Conservation (phyloP, 805 yeast species). For the Priceomyces melissophilus region DNA sequence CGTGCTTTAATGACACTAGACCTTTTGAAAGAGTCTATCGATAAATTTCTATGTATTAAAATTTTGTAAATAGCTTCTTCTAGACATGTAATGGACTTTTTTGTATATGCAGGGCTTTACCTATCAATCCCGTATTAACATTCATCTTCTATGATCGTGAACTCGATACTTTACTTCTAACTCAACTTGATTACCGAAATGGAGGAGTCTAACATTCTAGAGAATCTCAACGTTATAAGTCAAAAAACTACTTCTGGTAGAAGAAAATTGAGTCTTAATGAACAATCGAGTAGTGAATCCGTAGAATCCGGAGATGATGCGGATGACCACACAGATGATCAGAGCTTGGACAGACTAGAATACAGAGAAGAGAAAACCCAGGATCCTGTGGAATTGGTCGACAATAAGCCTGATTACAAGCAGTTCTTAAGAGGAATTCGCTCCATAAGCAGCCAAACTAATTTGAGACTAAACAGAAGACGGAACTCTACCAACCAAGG, state of each 20-base stretch:
- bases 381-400: no score
- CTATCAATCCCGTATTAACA: no score
- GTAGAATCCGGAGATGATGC: no score
- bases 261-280: constrained; percentile 1
- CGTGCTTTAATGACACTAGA: constrained; percentile 91
- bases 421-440: neutral
- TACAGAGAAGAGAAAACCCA: no score
- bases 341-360: no score
- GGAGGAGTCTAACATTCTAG: neutral
- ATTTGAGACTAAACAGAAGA: constrained; percentile 2
- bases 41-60: neutral
- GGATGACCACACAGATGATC: no score
- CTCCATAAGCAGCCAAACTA: neutral
- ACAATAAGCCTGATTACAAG: neutral
- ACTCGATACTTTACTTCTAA: no score
- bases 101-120: no score
- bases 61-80: no score
- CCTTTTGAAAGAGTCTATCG: constrained; percentile 88
- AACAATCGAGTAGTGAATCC: no score
- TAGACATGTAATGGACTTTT: no score
- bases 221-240: neutral
- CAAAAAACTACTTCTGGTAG: neutral
- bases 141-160: no score
- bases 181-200: neutral
- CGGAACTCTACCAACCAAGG: constrained; percentile 2